phyloP scores from a whole-genome alignment of 805 yeast species.

The Candida golubevii region DNA sequence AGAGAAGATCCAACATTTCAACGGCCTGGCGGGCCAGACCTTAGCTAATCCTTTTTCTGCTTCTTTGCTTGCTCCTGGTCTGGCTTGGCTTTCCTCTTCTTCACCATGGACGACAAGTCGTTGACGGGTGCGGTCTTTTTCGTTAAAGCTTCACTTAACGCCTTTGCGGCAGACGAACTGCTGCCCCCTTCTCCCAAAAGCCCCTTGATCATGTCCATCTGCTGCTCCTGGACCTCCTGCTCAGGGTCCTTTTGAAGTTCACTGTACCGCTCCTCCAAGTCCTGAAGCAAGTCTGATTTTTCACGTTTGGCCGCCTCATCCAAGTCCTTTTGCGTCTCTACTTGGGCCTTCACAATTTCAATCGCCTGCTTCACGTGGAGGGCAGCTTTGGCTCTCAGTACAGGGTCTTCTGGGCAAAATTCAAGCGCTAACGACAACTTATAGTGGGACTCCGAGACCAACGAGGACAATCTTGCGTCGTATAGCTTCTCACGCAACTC shows the following conservation, averaged over 20 bases:
- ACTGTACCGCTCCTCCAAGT: slow-evolving; percentile 50
- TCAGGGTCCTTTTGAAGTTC: slow-evolving; percentile 53
- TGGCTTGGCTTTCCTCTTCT: slow-evolving; percentile 36
- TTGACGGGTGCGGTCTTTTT: slow-evolving; percentile 36
- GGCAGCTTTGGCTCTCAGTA: slow-evolving; percentile 47
- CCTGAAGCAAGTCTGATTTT: slow-evolving; percentile 48
- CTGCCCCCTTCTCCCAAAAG: slow-evolving; percentile 45
- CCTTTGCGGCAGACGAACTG: slow-evolving; percentile 1
- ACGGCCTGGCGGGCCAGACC: not conserved
- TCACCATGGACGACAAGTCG: slow-evolving; percentile 60
- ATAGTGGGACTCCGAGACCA: slow-evolving; percentile 75
- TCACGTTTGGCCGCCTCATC: slow-evolving; percentile 39
- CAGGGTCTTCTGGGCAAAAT: slow-evolving; percentile 52
- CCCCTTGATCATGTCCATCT: slow-evolving; percentile 52
- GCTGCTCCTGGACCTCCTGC: slow-evolving; percentile 45
- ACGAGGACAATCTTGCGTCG: slow-evolving; percentile 44
- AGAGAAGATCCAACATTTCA: not conserved
- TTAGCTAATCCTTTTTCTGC: slow-evolving; percentile 1
- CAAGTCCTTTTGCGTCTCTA: slow-evolving; percentile 20
- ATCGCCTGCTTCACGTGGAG: slow-evolving; percentile 54
- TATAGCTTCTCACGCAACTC: slow-evolving; percentile 50
- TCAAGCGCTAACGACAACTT: slow-evolving; percentile 78
- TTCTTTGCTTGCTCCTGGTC: slow-evolving; percentile 8
- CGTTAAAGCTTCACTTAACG: not conserved
- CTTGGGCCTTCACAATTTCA: slow-evolving; percentile 32